Base-by-base conservation (phyloP, 306 rosid genomes). In the Prunus davidiana region DNA sequence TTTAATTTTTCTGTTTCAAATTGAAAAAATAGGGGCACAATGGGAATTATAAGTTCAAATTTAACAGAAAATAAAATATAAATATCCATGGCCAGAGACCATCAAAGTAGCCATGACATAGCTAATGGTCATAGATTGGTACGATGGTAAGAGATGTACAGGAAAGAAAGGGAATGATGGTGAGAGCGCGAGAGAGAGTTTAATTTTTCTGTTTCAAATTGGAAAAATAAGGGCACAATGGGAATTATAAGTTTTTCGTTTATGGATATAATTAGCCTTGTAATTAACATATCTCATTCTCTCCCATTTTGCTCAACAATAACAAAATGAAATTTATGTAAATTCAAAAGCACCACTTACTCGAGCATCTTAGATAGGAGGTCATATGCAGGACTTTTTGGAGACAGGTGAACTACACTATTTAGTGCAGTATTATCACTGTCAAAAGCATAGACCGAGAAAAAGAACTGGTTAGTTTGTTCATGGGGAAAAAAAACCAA, bases 351-450 rank as follows among this genome's bases (percentile, higher is more conserved):
- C 54, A 85, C 54, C 86, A 89, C 97, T 82, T 90, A 94, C 98
- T 94, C 98, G 1, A 94, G 97, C 98, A 94, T 94, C 93, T 82
- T 94, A 72, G 98, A 90, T 74, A 94, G 82, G 67, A 94, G 98
- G 82, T 92, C 98, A 73, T 78, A 94, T 61, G 97, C 95, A 79
- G 91, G 91, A 86, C 91, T 86, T 84, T 94, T 94, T 38, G 87
- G 86, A 82, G 88, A 27, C 75, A 92, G 91, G 80, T 88, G 96
- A n/a, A 94, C 97, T 72, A 92, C 83, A 80, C 73, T 76, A 79
- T 81, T 52, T 34, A 94, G 93, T 71, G 87, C 92, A 82, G 88
- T 76, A 80, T 82, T 94, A 70, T 94, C 98, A 80, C 98, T 94
- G 96, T 85, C 66, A 80, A 79, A 72, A 38, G 57, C 73, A 86